Base-by-base conservation (phyloP, 768 basidiomycete species). In the Sporobolomyces roseus region DNA sequence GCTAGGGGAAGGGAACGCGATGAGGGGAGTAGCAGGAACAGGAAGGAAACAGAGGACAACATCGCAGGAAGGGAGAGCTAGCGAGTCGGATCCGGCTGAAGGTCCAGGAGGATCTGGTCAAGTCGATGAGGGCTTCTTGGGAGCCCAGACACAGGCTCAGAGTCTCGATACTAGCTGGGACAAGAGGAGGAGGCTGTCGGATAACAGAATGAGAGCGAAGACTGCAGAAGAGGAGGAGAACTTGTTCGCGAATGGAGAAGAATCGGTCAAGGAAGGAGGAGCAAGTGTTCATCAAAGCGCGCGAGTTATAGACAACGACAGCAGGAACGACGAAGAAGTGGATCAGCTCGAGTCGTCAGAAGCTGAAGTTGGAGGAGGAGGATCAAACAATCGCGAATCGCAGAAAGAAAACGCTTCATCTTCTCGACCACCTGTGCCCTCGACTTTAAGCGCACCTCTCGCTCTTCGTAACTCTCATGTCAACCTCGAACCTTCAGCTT, bases 401-500 rank as follows among this genome's bases (percentile, higher is more conserved):
- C 67, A 69, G 30, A 69, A 69, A 62, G 67, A 69, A 27, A 69
- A 69, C 45, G 33, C 62, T 4, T 38, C 50, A 1, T 17, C 45
- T 7, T 29, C 35, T 6, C 16, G n/a, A 9, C 16, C 27, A 8
- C 38, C 30, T 25, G 50, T 8, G 4, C 32, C 52, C 14, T 32
- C 17, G 4, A 27, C 13, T 10, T 21, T 33, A 16, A 19, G n/a
- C 33, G 7, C 14, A 3, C 55, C 61, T 0, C 33, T 63, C 43
- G 13, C 27, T 32, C 45, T 41, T 3, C 62, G 58, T 35, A 36
- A 32, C 52, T 58, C 63, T 3, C 36, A 27, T 12, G 4, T n/a
- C 25, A 45, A 61, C 59, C 9, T 62, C 25, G 53, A 65, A 19
- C 56, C 56, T 17, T 32, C 53, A 16, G 53, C 53, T 38, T 50